Evolutionary conservation across 2,329 filamentous ascomycete species (phyloP).

Genomic region (Fusarium heterosporum): DNA sequence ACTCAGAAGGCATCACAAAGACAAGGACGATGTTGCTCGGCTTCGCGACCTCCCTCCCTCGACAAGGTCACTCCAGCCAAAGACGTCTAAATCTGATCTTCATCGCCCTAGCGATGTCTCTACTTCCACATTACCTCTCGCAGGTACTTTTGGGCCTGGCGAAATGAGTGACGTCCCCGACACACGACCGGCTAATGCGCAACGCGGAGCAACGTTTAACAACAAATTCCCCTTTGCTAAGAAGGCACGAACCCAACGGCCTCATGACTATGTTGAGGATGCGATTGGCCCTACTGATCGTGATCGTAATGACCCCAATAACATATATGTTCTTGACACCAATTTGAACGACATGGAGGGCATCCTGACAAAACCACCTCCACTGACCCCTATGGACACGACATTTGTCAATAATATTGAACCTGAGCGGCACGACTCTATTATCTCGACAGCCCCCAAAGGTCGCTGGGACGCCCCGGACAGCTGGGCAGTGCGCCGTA

Average conservation of each 20-base stretch:
- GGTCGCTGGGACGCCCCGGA: constrained; percentile 93
- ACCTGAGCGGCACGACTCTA: constrained; percentile 55
- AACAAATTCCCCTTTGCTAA: constrained; percentile 74
- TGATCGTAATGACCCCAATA: constrained; percentile 68
- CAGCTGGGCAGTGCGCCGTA: constrained; percentile 91
- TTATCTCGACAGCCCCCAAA: constrained; percentile 53
- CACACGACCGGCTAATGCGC: constrained; percentile 36
- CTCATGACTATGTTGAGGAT: constrained; percentile 67
- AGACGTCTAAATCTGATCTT: constrained; percentile 62
- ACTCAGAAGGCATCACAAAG: constrained; percentile 65
- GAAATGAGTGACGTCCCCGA: constrained; percentile 49
- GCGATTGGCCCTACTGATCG: constrained; percentile 71
- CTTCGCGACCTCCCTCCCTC: constrained; percentile 64
- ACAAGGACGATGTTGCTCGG: constrained; percentile 58
- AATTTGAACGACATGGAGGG: constrained; percentile 92
- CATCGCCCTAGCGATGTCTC: constrained; percentile 53
- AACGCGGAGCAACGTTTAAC: constrained; percentile 66
- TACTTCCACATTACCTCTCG: constrained; percentile 53
- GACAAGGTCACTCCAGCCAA: constrained; percentile 63
- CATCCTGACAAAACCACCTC: constrained; percentile 78
- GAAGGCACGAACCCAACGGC: constrained; percentile 61
- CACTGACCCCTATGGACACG: constrained; percentile 77
- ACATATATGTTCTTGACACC: constrained; percentile 83
- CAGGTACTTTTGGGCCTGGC: constrained; percentile 47
- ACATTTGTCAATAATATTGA: constrained; percentile 61